Evolutionary conservation across 768 basidiomycete genomes (phyloP), one percentile per base, ranked within the genome.

Genomic region (Austroboletus eburneus): DNA sequence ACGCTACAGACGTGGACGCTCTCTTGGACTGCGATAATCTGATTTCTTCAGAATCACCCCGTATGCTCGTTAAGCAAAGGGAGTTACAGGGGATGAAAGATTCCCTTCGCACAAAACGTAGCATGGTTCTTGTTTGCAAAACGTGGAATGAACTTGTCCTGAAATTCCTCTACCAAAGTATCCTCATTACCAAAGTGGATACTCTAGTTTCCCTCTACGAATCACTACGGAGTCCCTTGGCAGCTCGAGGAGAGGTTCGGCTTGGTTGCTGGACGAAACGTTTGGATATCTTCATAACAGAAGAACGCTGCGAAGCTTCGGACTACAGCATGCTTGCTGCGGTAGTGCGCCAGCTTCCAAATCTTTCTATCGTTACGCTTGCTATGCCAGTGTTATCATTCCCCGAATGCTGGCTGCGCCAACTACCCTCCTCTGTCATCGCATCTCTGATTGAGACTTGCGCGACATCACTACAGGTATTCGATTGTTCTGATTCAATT

Each of bases 401-500:
- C 23, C 55, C 57, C 17, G 51, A 61, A 39, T 56, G 51, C 32
- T 65, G 63, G 62, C 61, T 57, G 35, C 50, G 61, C 29, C 56
- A 56, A 22, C 37, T 65, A 27, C 64, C 61, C 3, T 47, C 51
- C 18, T 23, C 52, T 12, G 30, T 63, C n/a, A 18, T 63, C 3
- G 35, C 35, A 3, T 49, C 64, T 20, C 43, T 64, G 13, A 56
- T 48, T 14, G 61, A 65, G 54, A 54, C 58, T 20, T 63, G 61
- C 10, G 61, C 61, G 18, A 20, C 41, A 9, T 63, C 61, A 18
- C 51, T 63, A 9, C 58, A 60, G 33, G 37, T 52, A 23, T 65
- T 63, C 42, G 61, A 63, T 30, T 63, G 62, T 30, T 65, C 61
- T 6, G 63, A 65, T 22, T 63, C 62, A 13, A 48, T 58, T 16